Base-by-base conservation (phyloP, 73 alveolate species). In the Symbiodinium natans region DNA sequence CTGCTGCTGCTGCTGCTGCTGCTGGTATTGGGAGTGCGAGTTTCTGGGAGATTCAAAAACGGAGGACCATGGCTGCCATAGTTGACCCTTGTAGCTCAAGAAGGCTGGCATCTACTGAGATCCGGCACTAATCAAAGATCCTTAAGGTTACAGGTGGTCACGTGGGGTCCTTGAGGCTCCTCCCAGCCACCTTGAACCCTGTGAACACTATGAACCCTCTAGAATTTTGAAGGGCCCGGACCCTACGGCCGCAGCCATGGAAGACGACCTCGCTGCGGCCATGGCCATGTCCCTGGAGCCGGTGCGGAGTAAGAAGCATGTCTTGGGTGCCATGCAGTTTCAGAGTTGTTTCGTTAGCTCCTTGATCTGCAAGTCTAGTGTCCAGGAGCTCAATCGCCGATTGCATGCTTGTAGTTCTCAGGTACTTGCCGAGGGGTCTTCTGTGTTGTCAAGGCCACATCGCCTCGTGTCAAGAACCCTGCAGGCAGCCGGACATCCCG, bases 251-350 rank as follows among this genome's bases (percentile, higher is more conserved):
- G 93, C 75, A 80, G 93, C 38, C 23, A 48, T 48, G 41, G 75
- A 86, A 19, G 93, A 86, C 11, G 93, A 86, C 54, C 36, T 86
- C 38, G 93, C 93, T 3, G 93, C 80, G 17, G 93, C 93, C 34
- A 11, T 86, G 93, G 93, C 93, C 93, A 31, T 86, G 93, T 86
- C 93, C 39, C 43, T 86, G 93, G 93, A 86, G 82, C 80, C 39
- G 29, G 21, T 13, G 21, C 21, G 74, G 21, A 29, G 29, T n/a
- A n/a, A n/a, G n/a, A n/a, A n/a, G n/a, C n/a, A n/a, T n/a, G 74
- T 15, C 74, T n/a, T n/a, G n/a, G n/a, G n/a, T n/a, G n/a, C n/a
- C n/a, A n/a, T 33, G n/a, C 19, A 27, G 36, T 21, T 15, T 27
- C 40, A 3, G 41, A 71, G 83, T 10, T 71, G 83, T 25, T 71